Base-by-base conservation (phyloP, 805 yeast species). In the Candida insectorum region DNA sequence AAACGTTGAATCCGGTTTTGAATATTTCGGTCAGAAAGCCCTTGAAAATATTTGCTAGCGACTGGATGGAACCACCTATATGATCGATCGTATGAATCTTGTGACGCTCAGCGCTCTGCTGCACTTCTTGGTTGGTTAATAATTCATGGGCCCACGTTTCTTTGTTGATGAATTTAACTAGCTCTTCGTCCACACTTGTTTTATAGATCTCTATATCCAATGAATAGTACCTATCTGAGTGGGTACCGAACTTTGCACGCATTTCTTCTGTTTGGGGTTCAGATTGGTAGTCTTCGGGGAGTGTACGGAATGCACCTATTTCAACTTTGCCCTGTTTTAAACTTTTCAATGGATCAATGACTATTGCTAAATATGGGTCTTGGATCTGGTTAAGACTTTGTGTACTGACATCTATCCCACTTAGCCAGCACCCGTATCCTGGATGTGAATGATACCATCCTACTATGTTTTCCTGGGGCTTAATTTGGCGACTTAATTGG, bases 391-490 rank as follows among this genome's bases (percentile, higher is more conserved):
- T 87, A 52, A 87, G 70, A 15, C 68, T 58, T 54, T 91, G 97
- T 0, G 97, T 91, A 28, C 85, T 80, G 21, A 93, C 95, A 58
- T 91, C 97, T 24, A 91, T 87, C 4, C 93, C 94, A 34, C 93
- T 81, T 27, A 91, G 60, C 96, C 97, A 91, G 56, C 97, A 89
- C 12, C 96, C 97, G 56, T 88, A 91, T 0, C 96, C 96, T 0
- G 98, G 98, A 57, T 91, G 98, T 4, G 91, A 87, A 58, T 71
- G 97, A 59, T 93, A 91, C 98, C 98, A 91, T 7, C 98, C 98
- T 11, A 93, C 85, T 15, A 91, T 83, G 45, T 84, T 74, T 41
- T 84, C 72, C n/a, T 52, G 43, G 16, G 62, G 57, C 49, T 75
- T 74, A 41, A 75, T 55, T 22, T 35, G 26, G 10, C 36, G 31